Conservation (phyloP, 73 alveolate species). For the Paramecium tetraurelia region DNA sequence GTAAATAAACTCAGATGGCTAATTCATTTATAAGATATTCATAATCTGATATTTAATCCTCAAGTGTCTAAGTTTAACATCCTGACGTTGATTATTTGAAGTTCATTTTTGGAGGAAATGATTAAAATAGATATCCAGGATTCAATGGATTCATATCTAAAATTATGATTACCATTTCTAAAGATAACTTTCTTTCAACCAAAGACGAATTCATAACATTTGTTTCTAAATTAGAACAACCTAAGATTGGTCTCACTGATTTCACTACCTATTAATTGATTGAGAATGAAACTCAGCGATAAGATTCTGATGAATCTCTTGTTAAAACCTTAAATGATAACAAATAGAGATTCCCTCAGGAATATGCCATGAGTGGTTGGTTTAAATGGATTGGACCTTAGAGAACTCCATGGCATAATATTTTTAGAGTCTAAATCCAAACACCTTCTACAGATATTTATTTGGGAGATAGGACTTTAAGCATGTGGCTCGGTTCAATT, state of each 20-base stretch:
- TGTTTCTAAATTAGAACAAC: not conserved
- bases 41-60: not conserved
- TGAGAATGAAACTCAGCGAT: not conserved
- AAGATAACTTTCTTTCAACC: not conserved
- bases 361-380: constrained; percentile 46
- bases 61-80: not conserved
- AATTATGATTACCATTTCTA: not conserved
- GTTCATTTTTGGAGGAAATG: constrained; percentile 20
- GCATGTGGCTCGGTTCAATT: not conserved
- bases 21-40: not conserved
- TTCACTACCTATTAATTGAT: not conserved
- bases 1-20: not conserved
- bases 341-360: not conserved
- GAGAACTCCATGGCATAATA: not conserved
- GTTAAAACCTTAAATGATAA: not conserved
- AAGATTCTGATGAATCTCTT: not conserved
- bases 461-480: constrained; percentile 32
- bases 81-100: not conserved
- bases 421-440: constrained; percentile 18
- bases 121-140: constrained; percentile 35
- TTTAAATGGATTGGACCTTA: not conserved
- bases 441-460: not conserved
- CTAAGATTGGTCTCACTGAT: not conserved
- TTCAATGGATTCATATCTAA: not conserved
- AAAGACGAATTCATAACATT: not conserved